A percentile compares a stretch with the other conserved stretches of the same genome.
Conservation (phyloP, 257 asterid species). For the Solanum pinnatisectum region DNA sequence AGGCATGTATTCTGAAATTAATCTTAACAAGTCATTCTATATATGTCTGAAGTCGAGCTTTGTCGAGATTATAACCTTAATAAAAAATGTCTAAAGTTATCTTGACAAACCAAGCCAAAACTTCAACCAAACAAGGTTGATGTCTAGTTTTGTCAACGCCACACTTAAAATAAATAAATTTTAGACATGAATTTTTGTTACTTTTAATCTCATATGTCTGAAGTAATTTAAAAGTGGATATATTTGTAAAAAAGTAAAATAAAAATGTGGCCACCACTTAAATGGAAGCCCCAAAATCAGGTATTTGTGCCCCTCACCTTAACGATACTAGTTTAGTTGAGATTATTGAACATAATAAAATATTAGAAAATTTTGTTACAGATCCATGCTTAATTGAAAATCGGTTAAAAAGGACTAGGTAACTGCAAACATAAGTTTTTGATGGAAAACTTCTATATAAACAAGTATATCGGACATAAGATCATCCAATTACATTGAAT, state of each 20-base stretch:
- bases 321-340: background rate
- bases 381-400: background rate
- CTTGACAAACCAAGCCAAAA: background rate
- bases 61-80: no score
- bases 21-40: background rate
- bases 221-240: background rate
- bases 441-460: no score
- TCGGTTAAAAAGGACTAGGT: no score
- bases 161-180: background rate
- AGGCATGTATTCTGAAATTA: background rate
- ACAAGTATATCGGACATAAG: background rate
- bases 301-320: background rate
- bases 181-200: background rate
- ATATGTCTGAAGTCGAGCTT: background rate
- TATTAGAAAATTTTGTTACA: no score
- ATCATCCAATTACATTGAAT: background rate
- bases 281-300: background rate
- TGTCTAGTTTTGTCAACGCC: background rate
- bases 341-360: background rate
- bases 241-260: background rate
- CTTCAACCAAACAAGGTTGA: background rate
- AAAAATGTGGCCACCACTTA: background rate
- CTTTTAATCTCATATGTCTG: background rate
- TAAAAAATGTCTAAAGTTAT: no score
- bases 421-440: no score